Conservation (phyloP, 1,139 yeast species). For the Geotrichum macrosporum region DNA sequence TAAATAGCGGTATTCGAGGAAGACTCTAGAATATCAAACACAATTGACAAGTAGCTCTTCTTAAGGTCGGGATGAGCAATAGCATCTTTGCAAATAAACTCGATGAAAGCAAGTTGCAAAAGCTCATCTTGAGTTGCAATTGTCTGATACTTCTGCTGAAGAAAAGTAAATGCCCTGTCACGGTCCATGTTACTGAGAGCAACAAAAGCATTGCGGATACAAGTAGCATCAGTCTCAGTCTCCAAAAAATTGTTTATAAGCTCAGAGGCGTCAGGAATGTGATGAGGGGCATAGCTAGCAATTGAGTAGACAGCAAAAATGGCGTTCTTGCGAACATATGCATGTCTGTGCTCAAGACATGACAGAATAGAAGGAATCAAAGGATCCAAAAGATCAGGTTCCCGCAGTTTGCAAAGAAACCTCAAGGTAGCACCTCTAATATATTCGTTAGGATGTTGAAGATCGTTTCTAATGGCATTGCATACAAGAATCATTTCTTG, state of each 20-base stretch:
- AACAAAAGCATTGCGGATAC: conserved; percentile 93
- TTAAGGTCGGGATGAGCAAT: conserved; percentile 57
- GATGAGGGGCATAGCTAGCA: conserved; percentile 67
- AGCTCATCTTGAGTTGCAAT: conserved; percentile 75
- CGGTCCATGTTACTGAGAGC: conserved; percentile 80
- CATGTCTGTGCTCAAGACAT: conserved; percentile 93
- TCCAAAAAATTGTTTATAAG: conserved; percentile 67
- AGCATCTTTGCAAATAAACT: conserved; percentile 85
- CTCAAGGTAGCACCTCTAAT: conserved; percentile 93
- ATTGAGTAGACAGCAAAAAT: conserved; percentile 86
- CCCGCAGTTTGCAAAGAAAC: conserved; percentile 83
- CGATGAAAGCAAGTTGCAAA: conserved; percentile 84
- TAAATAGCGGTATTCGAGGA: conserved; percentile 74
- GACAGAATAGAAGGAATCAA: conserved; percentile 88
- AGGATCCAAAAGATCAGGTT: conserved; percentile 91
- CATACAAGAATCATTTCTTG: conserved; percentile 99
- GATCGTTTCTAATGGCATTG: conserved; percentile 94
- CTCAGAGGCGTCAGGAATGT: conserved; percentile 93
- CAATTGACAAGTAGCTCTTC: conserved; percentile 65
- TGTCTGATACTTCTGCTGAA: conserved; percentile 63
- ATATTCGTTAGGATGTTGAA: conserved; percentile 97
- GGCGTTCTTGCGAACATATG: conserved; percentile 96
- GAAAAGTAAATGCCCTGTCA: conserved; percentile 75
- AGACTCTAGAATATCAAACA: conserved; percentile 68
- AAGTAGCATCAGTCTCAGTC: conserved; percentile 86